Evolutionary conservation across 176 grass and related monocot species (phyloP).

Genomic region (Juncus effusus): DNA sequence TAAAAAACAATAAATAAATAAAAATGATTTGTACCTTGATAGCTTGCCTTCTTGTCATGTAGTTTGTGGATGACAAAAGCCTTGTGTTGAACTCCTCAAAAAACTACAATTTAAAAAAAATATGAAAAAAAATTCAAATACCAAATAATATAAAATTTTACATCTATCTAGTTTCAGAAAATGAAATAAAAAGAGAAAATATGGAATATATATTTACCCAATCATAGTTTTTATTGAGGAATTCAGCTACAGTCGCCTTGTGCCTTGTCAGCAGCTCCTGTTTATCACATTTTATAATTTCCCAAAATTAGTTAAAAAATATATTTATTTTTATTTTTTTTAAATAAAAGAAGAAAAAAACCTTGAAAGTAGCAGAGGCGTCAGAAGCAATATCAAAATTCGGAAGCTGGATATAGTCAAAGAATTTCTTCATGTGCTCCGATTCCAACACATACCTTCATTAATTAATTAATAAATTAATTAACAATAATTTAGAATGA

Average conservation of each 20-base stretch:
- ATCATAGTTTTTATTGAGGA: conserved; percentile 90
- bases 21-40: conserved; percentile 59
- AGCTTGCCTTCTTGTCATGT: conserved; percentile 94
- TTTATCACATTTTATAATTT: conserved; percentile 32
- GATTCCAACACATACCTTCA: conserved; percentile 92
- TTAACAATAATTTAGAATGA: conserved; percentile 15
- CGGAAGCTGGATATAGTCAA: conserved; percentile 93
- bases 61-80: conserved; percentile 80
- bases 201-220: conserved; percentile 55
- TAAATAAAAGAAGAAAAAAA: conserved; percentile 18
- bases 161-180: conserved; percentile 3
- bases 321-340: background rate
- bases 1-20: conserved; percentile 9
- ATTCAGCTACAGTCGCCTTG: conserved; percentile 97
- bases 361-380: conserved; percentile 95
- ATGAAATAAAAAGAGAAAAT: conserved; percentile 25
- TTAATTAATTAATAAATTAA: conserved; percentile 14
- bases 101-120: conserved; percentile 44
- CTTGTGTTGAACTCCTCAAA: conserved; percentile 90
- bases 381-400: conserved; percentile 99
- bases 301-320: background rate
- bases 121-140: conserved; percentile 8
- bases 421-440: conserved; percentile 98
- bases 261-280: conserved; percentile 98
- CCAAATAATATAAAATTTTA: conserved; percentile 16